Percentiles rank a stretch among this genome's conserved stretches.
Conservation (phyloP, 768 basidiomycete genomes). For the Kwoniella bestiolae region DNA sequence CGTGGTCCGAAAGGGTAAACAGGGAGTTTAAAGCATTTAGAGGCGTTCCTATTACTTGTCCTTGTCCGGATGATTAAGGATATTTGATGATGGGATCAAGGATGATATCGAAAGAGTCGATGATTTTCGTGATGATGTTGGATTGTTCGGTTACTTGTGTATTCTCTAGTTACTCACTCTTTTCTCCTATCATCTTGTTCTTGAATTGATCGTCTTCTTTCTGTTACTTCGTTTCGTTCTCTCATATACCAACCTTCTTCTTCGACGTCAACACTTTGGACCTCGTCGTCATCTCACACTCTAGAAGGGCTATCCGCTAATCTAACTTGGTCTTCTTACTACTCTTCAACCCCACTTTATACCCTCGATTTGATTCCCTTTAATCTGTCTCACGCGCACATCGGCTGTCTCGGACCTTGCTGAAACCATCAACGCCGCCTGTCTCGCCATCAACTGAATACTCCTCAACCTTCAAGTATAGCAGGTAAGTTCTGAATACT, state of each 20-base stretch:
- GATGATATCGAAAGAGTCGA: slow-evolving; percentile 9
- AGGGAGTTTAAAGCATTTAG: neutral
- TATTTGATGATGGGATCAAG: neutral
- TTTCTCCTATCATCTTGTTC: slow-evolving; percentile 4
- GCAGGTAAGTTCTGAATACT: neutral
- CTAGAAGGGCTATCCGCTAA: neutral
- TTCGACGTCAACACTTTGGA: no score
- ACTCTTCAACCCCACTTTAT: neutral
- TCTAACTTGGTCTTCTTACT: neutral
- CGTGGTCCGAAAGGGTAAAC: neutral
- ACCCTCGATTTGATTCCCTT: neutral
- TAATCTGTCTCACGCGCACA: slow-evolving; percentile 7
- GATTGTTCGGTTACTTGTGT: neutral
- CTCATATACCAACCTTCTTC: neutral
- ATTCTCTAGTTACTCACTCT: slow-evolving; percentile 6
- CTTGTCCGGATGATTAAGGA: slow-evolving; percentile 13
- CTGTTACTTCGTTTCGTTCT: neutral
- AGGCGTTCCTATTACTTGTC: slow-evolving; percentile 12
- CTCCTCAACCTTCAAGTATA: neutral
- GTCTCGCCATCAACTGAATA: slow-evolving; percentile 5
- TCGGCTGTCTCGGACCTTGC: slow-evolving; percentile 28
- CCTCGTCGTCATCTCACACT: neutral
- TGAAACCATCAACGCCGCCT: slow-evolving; percentile 7
- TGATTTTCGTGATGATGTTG: slow-evolving; percentile 4
- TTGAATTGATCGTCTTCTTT: slow-evolving; percentile 2